Evolutionary conservation across 805 yeast genomes (phyloP).

Genomic region (Starmerella khaoyaiensis): DNA sequence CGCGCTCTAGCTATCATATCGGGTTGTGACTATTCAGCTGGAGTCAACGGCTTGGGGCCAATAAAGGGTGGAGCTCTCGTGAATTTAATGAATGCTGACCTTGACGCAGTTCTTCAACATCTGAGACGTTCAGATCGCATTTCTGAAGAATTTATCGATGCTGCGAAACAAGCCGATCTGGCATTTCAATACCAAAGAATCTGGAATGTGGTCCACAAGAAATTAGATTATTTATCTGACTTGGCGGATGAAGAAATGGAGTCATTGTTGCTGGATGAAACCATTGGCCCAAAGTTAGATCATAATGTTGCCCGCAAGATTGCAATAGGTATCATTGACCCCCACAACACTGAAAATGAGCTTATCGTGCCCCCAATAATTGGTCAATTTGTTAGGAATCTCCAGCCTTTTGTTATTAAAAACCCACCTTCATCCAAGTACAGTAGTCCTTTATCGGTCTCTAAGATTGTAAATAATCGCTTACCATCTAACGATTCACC

Average conservation of each 20-base stretch:
- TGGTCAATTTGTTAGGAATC: constrained; percentile 6
- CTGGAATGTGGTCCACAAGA: constrained; percentile 44
- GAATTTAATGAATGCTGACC: constrained; percentile 33
- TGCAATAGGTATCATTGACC: constrained; percentile 14
- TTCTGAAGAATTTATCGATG: constrained; percentile 46
- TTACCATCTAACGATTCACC: too few relatives aligned
- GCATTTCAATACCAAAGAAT: constrained; percentile 83
- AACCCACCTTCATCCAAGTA: neutral
- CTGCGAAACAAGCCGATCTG: constrained; percentile 51
- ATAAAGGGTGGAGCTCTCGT: constrained; percentile 58
- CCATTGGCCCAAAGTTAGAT: constrained; percentile 7
- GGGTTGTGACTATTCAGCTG: constrained; percentile 95
- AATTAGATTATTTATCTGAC: constrained; percentile 32
- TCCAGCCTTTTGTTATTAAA: constrained; percentile 3
- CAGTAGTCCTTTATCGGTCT: constrained; percentile 2
- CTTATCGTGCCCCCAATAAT: constrained; percentile 11
- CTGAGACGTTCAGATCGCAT: constrained; percentile 50
- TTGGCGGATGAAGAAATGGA: neutral
- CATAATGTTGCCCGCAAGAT: constrained; percentile 15
- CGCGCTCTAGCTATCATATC: constrained; percentile 70
- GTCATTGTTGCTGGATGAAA: constrained; percentile 3
- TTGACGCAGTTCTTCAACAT: constrained; percentile 44
- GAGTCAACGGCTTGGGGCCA: constrained; percentile 70
- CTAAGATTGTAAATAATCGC: constrained; percentile 4
- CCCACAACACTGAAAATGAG: constrained; percentile 3